Evolutionary conservation across 2,329 filamentous ascomycete genomes (phyloP).

Genomic region (Myriosclerotinia scirpicola): DNA sequence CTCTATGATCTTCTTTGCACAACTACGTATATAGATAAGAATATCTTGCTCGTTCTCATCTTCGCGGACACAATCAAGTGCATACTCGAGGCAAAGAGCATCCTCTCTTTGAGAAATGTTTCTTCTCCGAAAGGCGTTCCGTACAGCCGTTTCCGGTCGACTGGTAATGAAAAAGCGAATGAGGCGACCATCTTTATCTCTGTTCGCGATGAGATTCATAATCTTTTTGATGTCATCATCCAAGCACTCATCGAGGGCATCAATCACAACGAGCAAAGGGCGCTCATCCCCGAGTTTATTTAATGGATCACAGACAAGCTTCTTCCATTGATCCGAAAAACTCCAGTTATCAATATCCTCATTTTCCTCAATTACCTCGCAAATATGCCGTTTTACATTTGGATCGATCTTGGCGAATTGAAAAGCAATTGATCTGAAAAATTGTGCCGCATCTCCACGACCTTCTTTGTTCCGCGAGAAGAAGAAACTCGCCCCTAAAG

Average conservation of each 20-base stretch:
- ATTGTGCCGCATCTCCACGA: not conserved
- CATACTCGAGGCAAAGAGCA: not conserved
- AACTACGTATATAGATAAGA: not conserved
- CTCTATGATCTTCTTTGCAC: not conserved
- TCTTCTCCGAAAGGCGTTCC: not conserved
- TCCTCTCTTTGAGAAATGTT: not conserved
- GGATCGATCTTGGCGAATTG: not conserved
- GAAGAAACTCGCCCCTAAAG: not conserved
- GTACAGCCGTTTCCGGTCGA: conserved; percentile 11
- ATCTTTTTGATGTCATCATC: conserved; percentile 1
- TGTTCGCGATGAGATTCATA: not conserved
- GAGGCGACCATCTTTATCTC: not conserved
- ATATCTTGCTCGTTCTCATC: conserved; percentile 11
- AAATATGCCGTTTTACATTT: not conserved
- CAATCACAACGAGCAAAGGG: not conserved
- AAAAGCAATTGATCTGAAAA: not conserved
- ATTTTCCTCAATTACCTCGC: not conserved
- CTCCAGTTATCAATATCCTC: not conserved
- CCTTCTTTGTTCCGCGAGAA: not conserved
- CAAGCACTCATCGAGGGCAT: conserved; percentile 11
- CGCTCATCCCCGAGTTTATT: not conserved
- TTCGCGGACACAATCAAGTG: not conserved
- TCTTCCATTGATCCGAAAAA: not conserved
- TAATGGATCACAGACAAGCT: not conserved
- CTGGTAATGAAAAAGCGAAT: not conserved